Conservation (phyloP, 2,329 filamentous ascomycete genomes). For the Sporothrix globosa region DNA sequence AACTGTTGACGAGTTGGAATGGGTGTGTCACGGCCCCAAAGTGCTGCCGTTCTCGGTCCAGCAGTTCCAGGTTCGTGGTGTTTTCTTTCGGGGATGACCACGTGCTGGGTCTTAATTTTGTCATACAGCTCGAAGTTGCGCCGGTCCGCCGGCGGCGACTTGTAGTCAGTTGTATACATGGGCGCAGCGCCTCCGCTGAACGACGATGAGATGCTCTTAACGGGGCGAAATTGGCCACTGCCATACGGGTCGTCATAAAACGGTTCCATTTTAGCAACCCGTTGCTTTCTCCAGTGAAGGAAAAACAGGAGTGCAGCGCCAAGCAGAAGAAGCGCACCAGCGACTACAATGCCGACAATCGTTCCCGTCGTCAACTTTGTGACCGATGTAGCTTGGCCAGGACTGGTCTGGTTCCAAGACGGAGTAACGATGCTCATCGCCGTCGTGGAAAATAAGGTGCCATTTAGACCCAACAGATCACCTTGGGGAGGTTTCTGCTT, state of each 20-base stretch:
- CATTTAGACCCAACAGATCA: slow-evolving; percentile 47
- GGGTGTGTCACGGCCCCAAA: slow-evolving; percentile 30
- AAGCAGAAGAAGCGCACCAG: slow-evolving; percentile 49
- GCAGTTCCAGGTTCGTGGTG: background rate
- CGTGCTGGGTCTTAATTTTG: slow-evolving; percentile 37
- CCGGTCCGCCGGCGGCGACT: slow-evolving; percentile 32
- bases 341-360: slow-evolving; percentile 59
- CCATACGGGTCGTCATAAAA: slow-evolving; percentile 27
- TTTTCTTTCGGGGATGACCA: slow-evolving; percentile 22
- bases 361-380: slow-evolving; percentile 50
- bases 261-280: slow-evolving; percentile 39
- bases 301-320: slow-evolving; percentile 51
- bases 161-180: slow-evolving; percentile 44
- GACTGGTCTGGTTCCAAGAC: slow-evolving; percentile 39
- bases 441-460: slow-evolving; percentile 47
- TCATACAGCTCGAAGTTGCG: slow-evolving; percentile 41
- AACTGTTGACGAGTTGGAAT: background rate
- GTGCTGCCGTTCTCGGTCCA: background rate
- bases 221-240: slow-evolving; percentile 22
- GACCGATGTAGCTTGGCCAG: slow-evolving; percentile 36
- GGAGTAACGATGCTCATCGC: slow-evolving; percentile 48
- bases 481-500: slow-evolving; percentile 50
- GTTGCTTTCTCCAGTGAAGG: slow-evolving; percentile 54
- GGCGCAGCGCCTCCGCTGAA: slow-evolving; percentile 30
- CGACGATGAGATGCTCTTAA: slow-evolving; percentile 29